Base-by-base conservation (phyloP, 2,329 filamentous ascomycete genomes). In the Aureobasidium leucospermi region DNA sequence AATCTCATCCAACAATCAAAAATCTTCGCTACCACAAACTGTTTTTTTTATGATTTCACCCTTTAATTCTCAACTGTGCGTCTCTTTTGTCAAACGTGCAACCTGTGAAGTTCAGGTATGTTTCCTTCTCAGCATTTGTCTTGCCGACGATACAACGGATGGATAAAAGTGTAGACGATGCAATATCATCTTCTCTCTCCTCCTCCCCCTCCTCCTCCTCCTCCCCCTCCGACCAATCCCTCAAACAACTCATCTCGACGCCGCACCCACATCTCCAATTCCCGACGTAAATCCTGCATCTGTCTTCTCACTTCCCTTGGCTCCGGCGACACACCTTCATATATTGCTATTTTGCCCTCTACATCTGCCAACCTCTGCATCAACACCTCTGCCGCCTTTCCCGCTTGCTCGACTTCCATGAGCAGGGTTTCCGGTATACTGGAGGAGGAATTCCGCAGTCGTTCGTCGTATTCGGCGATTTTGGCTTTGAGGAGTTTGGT, bases 201-300 rank as follows among this genome's bases (percentile, higher is more conserved):
- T 32, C 32, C 4, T 6, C 55, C 52, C 13, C 32, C 4, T 6
- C 55, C 52, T 32, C 32, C 4, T 6, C 55, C 52, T 32, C 65
- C 63, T 32, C 23, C 23, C 2, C 23, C 23, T 23, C 23, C 13
- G 0, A 90, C 84, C 48, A 94, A 70, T 1, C 79, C 81, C 69
- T 93, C 90, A 69, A 96, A 95, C 58, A 90, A 78, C 32, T 76
- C 79, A 70, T 96, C 90, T 58, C 91, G 81, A 65, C 80, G 79
- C 63, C 78, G 78, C 31, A 80, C 85, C 55, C 90, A 73, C 9
- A 75, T 74, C 41, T 80, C 78, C 47, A 96, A 75, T 67, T 90
- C 84, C 1, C 76, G 74, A 61, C 88, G 82, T 45, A 91, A 73
- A 32, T 79, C 76, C 64, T 88, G 87, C 31, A 96, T 78, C 69